Base-by-base conservation (phyloP, 208 protist species). In the Wallacemonas rigidus region DNA sequence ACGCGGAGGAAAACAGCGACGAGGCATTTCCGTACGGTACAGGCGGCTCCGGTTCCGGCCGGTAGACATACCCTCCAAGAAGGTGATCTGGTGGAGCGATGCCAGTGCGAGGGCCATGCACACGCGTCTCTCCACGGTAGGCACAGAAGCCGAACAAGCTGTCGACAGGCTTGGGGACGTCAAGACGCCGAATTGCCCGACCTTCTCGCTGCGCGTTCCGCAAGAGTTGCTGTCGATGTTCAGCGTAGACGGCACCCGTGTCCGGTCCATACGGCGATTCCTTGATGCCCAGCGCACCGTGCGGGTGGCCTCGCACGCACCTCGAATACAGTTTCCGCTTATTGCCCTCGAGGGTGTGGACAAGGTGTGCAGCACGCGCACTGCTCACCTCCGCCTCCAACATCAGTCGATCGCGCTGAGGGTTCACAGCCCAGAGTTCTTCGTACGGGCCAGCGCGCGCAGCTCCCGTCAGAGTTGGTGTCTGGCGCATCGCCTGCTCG, bases 251-350 rank as follows among this genome's bases (percentile, higher is more conserved):
- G 14, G 69, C 72, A n/a, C 74, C 81, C 1, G 61, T 47, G 14
- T 85, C 64, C 2, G 69, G 69, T 17, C 65, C 67, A 57, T 86
- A 86, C 38, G 81, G 81, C 12, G 41, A 75, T 45, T 86, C 81
- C 12, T 69, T 48, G n/a, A 86, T 72, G 12, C 81, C 81, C 1
- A 86, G 71, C 36, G 77, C 77, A 6, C 81, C 81, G 68, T 86
- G 81, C 26, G 76, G 54, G 55, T 83, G 72, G 39, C 62, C 12
- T 12, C 39, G 48, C 11, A 67, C 53, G 60, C 77, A 86, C 8
- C 53, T 62, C 26, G 58, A 58, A 43, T 74, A 68, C n/a, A 86
- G 68, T 35, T 71, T 44, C 6, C 56, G 15, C 43, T 53, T 12
- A 7, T 44, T 38, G 44, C 58, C 11, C 57, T 36, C 11, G 8